Evolutionary conservation across 139 green algal genomes (phyloP).

Genomic region (Chlamydomonas eustigma): DNA sequence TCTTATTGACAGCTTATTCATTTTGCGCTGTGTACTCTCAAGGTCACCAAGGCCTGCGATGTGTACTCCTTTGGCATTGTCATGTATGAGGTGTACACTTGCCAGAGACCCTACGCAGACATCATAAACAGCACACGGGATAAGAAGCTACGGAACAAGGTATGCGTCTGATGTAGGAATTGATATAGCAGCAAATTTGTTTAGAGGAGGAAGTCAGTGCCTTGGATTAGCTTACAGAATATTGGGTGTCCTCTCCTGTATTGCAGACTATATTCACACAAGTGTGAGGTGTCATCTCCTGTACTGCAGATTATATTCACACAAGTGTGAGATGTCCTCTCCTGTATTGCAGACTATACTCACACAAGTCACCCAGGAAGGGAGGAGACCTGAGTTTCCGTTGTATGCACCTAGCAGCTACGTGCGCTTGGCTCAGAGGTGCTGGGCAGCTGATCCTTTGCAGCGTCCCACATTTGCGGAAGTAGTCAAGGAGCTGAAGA

Average conservation of each 20-base stretch:
- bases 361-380: slow-evolving; percentile 27
- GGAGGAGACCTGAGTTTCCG: slow-evolving; percentile 24
- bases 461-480: slow-evolving; percentile 26
- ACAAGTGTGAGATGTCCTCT: neutral
- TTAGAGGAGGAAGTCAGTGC: no score
- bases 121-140: neutral
- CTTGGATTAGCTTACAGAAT: neutral
- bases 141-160: slow-evolving; percentile 1
- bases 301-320: neutral
- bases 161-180: neutral
- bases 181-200: neutral
- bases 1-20: no score
- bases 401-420: slow-evolving; percentile 14
- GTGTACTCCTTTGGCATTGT: slow-evolving; percentile 26
- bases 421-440: slow-evolving; percentile 15
- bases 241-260: neutral
- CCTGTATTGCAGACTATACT: slow-evolving; percentile 21
- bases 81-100: slow-evolving; percentile 20
- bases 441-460: slow-evolving; percentile 24
- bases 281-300: neutral
- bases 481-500: slow-evolving; percentile 12
- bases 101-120: slow-evolving; percentile 13
- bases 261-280: neutral
- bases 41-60: slow-evolving; percentile 11
- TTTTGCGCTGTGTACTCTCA: neutral